Evolutionary conservation across 495 filamentous ascomycete species (phyloP), one percentile per base, ranked within the genome.

Genomic region (Xylaria intraflava): DNA sequence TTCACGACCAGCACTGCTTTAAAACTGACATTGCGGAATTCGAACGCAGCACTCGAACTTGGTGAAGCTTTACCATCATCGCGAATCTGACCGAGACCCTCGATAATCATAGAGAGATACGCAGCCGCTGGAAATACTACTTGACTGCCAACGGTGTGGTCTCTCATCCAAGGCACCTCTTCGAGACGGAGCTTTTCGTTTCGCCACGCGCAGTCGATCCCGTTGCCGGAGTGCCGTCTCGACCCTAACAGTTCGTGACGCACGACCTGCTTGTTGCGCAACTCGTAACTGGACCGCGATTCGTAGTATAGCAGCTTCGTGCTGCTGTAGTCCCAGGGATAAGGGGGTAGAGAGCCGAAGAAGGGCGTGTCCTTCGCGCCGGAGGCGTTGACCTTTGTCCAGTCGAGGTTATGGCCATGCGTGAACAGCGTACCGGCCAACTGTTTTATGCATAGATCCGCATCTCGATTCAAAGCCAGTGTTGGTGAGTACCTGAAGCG

Each of bases 251-350:
- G 36, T 17, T 62, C 58, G 29, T 64, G 62, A 3, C 57, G 54
- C 1, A 39, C 10, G 26, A 56, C 30, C 26, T 36, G 51, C 0
- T 69, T 64, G 1, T 65, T 58, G 2, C 74, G 56, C 57, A 70
- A 67, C 1, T 72, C 67, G 1, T 56, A 29, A 1, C 57, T 61
- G 0, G 69, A 22, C 1, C 73, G 66, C 6, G 49, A 63, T 40
- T 80, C 77, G 23, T 47, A 27, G 73, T 75, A 78, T 56, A 56
- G 1, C 1, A 38, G 0, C 19, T 40, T 8, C 0, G n/a, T 24
- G 1, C 53, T 49, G n/a, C n/a, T n/a, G 40, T 75, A 69, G 11
- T 77, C 52, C 75, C 76, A 79, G 0, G 72, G 64, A 42, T 79
- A 79, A 0, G 56, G 24, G 0, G 72, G 66, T 2, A 79, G 55